phyloP scores from a whole-genome alignment of 176 grass and related monocot species.

The Chloris gayana region DNA sequence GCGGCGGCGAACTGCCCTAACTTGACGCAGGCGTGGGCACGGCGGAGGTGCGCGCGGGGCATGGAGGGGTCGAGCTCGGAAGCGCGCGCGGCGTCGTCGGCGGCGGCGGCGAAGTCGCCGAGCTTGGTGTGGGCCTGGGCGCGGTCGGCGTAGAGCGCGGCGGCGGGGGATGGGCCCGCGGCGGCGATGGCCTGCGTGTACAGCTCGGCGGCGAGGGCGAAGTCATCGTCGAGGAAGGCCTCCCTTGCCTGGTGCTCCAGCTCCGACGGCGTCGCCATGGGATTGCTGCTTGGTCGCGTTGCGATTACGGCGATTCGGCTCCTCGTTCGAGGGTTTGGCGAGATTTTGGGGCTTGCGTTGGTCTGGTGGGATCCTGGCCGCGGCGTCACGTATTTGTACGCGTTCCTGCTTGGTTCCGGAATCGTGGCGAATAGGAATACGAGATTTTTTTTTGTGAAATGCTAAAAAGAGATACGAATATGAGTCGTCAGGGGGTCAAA shows the following conservation, averaged over 20 bases:
- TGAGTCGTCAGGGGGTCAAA: too few relatives aligned
- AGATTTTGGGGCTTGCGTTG: neutral
- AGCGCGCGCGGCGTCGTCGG: slow-evolving; percentile 17
- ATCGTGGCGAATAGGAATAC: neutral
- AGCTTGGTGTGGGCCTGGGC: slow-evolving; percentile 57
- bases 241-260: slow-evolving; percentile 56
- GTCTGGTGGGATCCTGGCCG: too few relatives aligned
- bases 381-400: slow-evolving; percentile 16
- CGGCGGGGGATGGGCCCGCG: neutral
- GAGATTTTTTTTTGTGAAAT: neutral
- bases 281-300: too few relatives aligned
- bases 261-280: slow-evolving; percentile 47
- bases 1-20: slow-evolving; percentile 64
- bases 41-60: slow-evolving; percentile 12
- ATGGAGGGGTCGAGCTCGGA: slow-evolving; percentile 27
- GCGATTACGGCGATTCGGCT: neutral
- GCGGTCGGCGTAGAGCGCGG: slow-evolving; percentile 52
- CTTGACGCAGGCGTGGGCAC: slow-evolving; percentile 48
- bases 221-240: slow-evolving; percentile 59
- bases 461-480: too few relatives aligned
- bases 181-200: slow-evolving; percentile 54
- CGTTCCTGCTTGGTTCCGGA: neutral
- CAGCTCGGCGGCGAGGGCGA: slow-evolving; percentile 47
- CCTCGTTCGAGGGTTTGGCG: neutral
- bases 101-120: slow-evolving; percentile 42